These are phyloP conservation scores for Eragrostis curvula DNA, from an alignment of 176 grass and related monocot species.

Conservation along the genomic window DNA sequence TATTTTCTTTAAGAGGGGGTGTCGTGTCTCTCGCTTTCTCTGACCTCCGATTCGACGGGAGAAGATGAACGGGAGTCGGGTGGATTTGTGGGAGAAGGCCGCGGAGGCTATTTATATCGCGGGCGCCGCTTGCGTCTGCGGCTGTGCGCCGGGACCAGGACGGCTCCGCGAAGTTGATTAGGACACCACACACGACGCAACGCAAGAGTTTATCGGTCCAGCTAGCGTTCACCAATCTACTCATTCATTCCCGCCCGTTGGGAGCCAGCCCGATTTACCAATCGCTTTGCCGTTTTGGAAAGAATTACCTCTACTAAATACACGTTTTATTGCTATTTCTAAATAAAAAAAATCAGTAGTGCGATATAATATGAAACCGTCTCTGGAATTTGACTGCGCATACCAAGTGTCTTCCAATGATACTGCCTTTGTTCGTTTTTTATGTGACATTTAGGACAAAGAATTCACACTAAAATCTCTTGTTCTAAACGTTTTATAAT, in stretches of 20 bases:
- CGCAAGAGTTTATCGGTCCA: background rate
- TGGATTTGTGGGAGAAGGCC: slow-evolving; percentile 28
- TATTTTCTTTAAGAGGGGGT: background rate
- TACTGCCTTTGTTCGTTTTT: too few species aligned
- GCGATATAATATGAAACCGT: too few species aligned
- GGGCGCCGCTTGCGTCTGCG: slow-evolving; percentile 1
- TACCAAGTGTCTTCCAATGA: too few species aligned
- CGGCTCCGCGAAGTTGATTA: slow-evolving; percentile 17
- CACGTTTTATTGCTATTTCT: background rate
- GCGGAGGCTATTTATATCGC: slow-evolving; percentile 41
- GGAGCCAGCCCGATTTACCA: background rate
- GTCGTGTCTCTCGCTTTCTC: background rate
- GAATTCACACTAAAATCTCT: too few species aligned
- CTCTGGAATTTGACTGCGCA: too few species aligned
- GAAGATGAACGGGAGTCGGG: background rate
- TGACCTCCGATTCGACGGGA: slow-evolving; percentile 6
- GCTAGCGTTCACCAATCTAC: background rate
- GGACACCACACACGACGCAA: background rate
- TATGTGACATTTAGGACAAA: too few species aligned
- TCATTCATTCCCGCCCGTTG: background rate
- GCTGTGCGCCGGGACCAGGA: background rate
- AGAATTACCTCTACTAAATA: background rate
- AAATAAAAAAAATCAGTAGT: too few species aligned
- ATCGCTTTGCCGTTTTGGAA: slow-evolving; percentile 5
- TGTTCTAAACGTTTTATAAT: too few species aligned